Base-by-base conservation (phyloP, 768 basidiomycete genomes). In the Boletus rubescentipes region DNA sequence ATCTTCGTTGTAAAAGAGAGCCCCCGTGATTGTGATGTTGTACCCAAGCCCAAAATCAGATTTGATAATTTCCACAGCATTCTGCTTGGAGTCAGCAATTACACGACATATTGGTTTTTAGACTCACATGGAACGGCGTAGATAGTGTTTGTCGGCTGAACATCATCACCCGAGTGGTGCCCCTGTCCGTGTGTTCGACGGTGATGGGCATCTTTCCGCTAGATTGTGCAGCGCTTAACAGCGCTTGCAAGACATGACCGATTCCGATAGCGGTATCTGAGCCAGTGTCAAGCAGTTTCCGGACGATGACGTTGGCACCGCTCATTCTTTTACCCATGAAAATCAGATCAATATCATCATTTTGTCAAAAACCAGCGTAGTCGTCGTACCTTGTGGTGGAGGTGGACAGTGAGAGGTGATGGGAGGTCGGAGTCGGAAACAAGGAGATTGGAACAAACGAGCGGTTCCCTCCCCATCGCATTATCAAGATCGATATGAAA, bases 221-320 rank as follows among this genome's bases (percentile, higher is more conserved):
- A 1, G 46, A 41, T 14, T 35, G 49, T 20, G 59, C 29, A 46
- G 63, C 21, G 54, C n/a, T n/a, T 67, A 18, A 57, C 57, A 87
- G 62, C 85, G 86, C 72, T 52, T 82, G 11, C 80, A 85, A 61
- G 71, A 77, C 34, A 66, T 74, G 21, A 68, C 72, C 47, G 84
- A 88, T 65, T 55, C 75, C 46, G 29, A 48, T 30, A 12, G 51
- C 51, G 18, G 51, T 57, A 38, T 6, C 35, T 35, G 21, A n/a
- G n/a, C n/a, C n/a, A n/a, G 44, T 50, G 14, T 51, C 23, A 16
- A 49, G n/a, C n/a, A 58, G 15, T 6, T 58, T 39, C 15, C 51
- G 47, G 21, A 46, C 54, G 44, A 58, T 46, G 9, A 44, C 0
- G 29, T 57, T 38, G 26, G 35, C 39, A n/a, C 56, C 43, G 20